Base-by-base conservation (phyloP, 1,284 basidiomycete species). In the Trichosporon sp. region DNA sequence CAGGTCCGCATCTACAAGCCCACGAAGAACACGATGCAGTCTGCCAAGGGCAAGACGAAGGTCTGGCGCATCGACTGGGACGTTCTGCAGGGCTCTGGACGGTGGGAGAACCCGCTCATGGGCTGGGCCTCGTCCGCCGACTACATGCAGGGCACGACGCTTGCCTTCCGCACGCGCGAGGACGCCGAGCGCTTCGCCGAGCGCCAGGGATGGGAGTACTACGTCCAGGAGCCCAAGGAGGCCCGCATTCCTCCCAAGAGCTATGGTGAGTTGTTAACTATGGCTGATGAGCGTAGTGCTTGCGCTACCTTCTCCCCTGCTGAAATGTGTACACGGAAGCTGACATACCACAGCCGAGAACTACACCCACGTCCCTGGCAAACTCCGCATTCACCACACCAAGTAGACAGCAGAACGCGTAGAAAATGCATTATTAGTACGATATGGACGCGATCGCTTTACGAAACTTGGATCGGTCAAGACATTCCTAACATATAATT, bases 101-200 rank as follows among this genome's bases (percentile, higher is more conserved):
- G 95, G 66, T 99, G 95, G 95, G 94, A 97, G 85, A 98, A 98
- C 78, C 92, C 93, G n/a, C 81, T 99, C 73, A 99, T 99, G 91
- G 95, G 95, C 62, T 99, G 88, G 86, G 94, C 94, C 0, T 90
- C 88, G 81, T 91, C 89, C 62, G 95, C 92, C 66, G 95, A 99
- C 81, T 98, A 97, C 82, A 90, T 98, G 88, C 95, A 99, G 80
- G 94, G 91, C 31, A 91, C 91, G 2, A 87, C 89, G 16, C 73
- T 98, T 74, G 86, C 88, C 49, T 99, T 99, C 86, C 85, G 86
- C 70, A 88, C 87, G 59, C 92, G 91, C 81, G 92, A 95, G 77
- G 93, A 94, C 74, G 95, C 96, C 25, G 85, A 96, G 67, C 90
- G 92, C 76, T 99, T 99, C 69, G 77, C 75, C 56, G 78, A 80